A percentile compares a stretch with the other conserved stretches of the same genome.
These are phyloP conservation scores for Dimargaris cristalligena DNA, from an alignment of 192 early-diverging fungal species.

Conservation along the genomic window DNA sequence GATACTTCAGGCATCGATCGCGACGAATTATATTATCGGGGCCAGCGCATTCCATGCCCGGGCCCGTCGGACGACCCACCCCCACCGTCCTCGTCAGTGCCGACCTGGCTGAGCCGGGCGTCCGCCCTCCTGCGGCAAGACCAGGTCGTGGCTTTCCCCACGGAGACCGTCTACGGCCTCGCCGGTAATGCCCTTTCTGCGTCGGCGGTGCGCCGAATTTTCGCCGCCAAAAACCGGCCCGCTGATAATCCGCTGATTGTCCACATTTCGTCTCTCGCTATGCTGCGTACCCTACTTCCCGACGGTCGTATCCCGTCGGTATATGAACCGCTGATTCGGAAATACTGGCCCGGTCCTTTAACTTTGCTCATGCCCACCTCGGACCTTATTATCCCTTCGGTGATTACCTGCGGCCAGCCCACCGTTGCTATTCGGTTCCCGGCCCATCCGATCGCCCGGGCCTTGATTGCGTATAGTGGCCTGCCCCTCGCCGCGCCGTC, in stretches of 20 bases:
- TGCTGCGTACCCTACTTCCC: slow-evolving; percentile 58
- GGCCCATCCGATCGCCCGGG: slow-evolving; percentile 76
- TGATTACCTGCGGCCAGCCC: slow-evolving; percentile 65
- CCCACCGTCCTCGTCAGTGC: no score
- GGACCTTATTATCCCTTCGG: slow-evolving; percentile 43
- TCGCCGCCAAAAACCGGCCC: slow-evolving; percentile 72
- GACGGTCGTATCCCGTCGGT: slow-evolving; percentile 43
- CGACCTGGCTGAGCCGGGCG: slow-evolving; percentile 29
- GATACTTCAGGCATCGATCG: no score
- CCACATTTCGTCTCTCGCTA: slow-evolving; percentile 77
- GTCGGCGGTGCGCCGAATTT: slow-evolving; percentile 58
- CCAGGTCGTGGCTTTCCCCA: slow-evolving; percentile 75
- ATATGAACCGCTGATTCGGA: slow-evolving; percentile 47
- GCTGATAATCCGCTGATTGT: slow-evolving; percentile 95
- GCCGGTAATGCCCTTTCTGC: slow-evolving; percentile 69
- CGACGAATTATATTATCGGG: no score
- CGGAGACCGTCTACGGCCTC: slow-evolving; percentile 97
- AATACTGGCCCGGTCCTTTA: slow-evolving; percentile 86
- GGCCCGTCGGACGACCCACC: no score
- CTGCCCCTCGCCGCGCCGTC: slow-evolving; percentile 93
- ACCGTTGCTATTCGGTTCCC: slow-evolving; percentile 89
- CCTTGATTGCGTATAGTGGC: slow-evolving; percentile 63
- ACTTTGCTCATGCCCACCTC: slow-evolving; percentile 74
- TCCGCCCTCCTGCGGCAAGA: slow-evolving; percentile 33
- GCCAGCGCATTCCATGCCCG: no score